These are phyloP conservation scores for Phragmites australis DNA, from an alignment of 176 grass and related monocot genomes.

Conservation along the genomic window DNA sequence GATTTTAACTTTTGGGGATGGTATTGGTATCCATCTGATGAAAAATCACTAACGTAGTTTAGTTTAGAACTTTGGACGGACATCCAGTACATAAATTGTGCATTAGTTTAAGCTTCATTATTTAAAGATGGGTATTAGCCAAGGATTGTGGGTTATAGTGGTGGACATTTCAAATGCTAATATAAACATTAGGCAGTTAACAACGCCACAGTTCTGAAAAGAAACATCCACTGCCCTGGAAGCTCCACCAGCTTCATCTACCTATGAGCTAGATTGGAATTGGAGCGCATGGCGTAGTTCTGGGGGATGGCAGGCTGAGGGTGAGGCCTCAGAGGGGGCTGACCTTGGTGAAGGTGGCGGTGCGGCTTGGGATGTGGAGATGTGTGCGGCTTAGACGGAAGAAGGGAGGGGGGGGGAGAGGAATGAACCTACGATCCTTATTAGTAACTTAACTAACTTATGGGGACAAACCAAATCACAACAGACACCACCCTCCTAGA, in stretches of 20 bases:
- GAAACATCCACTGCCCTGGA: neutral
- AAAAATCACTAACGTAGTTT: neutral
- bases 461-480: neutral
- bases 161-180: conserved; percentile 8
- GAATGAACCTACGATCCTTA: neutral
- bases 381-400: neutral
- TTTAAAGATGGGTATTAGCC: neutral
- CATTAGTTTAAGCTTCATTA: conserved; percentile 27
- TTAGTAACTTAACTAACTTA: neutral
- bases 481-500: neutral
- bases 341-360: neutral
- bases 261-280: conserved; percentile 2
- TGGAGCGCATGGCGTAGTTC: neutral
- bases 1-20: neutral
- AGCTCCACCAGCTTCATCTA: neutral
- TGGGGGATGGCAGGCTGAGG: neutral
- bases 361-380: neutral
- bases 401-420: neutral
- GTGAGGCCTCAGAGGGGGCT: too few species aligned
- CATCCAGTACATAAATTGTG: neutral
- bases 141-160: neutral
- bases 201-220: neutral
- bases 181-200: neutral
- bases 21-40: neutral
- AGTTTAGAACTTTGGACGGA: conserved; percentile 17